Evolutionary conservation across 345 rosid species (phyloP), one percentile per base, ranked within the genome.

Genomic region (Eucalyptus lansdowneana): DNA sequence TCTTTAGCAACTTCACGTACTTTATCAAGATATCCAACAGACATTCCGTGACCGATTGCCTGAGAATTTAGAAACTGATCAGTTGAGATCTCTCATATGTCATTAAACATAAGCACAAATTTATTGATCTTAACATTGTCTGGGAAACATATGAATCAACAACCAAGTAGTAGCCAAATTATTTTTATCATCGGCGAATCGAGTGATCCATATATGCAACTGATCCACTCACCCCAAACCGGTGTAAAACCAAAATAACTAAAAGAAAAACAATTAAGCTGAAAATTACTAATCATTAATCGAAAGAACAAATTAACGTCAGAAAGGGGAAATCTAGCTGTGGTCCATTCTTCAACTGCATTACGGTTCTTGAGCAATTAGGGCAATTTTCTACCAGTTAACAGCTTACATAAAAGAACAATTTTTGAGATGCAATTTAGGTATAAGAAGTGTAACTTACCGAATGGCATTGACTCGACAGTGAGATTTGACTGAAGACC

Each of bases 41-140:
- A 53, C 86, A 94, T 94, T 83, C 96, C 96, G 76, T 94, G 95
- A 56, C 92, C 92, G 29, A 92, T 56, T 49, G 92, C 93, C 96
- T 93, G 88, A 47, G 45, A 90, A 3, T 9, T 72, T 69, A 65
- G 37, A 65, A 65, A 14, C 76, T 65, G 76, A 65, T 65, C 37
- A 65, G 34, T n/a, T 65, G 76, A 65, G n/a, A 47, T 86, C 44
- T 86, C 54, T 25, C 54, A 1, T 25, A 44, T 17, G 51, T 37
- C 49, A 31, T 25, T 19, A 31, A 15, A 21, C 50, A 86, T 15
- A 47, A 47, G 16, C 34, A 86, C 54, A 25, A 42, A 40, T 42
- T 42, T 24, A 50, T 83, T 83, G 27, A 37, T 37, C 51, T 12
- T 83, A 42, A 45, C 16, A 42, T 83, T 83, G 4, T 45, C 49